Base-by-base conservation (phyloP, 1,284 basidiomycete species). In the Cryptococcus sp. region DNA sequence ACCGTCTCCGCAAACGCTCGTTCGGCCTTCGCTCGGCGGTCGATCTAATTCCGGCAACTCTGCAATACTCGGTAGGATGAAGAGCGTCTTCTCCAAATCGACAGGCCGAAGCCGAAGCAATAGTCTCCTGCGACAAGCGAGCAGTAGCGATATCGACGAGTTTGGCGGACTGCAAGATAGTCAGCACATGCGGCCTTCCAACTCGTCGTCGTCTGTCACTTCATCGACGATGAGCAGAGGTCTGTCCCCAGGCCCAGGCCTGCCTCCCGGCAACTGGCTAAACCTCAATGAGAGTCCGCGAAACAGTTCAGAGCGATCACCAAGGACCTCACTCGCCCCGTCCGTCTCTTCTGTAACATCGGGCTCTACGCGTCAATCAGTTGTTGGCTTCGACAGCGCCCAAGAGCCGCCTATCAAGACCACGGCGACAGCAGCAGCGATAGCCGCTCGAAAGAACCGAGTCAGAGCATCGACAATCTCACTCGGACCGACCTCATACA, bases 41-140 rank as follows among this genome's bases (percentile, higher is more conserved):
- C 50, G 77, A 19, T 65, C 72, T 1, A 70, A 66, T 52, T 77
- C 77, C 7, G 67, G 66, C 35, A 75, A 68, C 30, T 75, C 75
- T 6, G 69, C 62, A 4, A 69, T 77, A 35, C 58, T 77, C 10
- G 69, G 64, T 46, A 61, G 70, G 46, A 70, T 77, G 60, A 67
- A 70, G 45, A 71, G 57, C 15, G 74, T 76, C 11, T 73, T 78
- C 40, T 52, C 62, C 4, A 68, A 67, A 53, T 63, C 56, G 15
- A 63, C 63, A 23, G 46, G 56, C 16, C 60, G 75, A 5, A 58
- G 64, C 7, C 51, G 74, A 13, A 73, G 72, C 55, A 71, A 66
- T 47, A 73, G 72, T 50, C 48, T 68, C 3, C 56, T 72, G 10
- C 59, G 65, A 40, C 52, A 62, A 38, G 50, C 38, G 3, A 60